A percentile compares a stretch with the other conserved stretches of the same genome.
Conservation (phyloP, 305 asterid genomes). For the Fraxinus dipetala region DNA sequence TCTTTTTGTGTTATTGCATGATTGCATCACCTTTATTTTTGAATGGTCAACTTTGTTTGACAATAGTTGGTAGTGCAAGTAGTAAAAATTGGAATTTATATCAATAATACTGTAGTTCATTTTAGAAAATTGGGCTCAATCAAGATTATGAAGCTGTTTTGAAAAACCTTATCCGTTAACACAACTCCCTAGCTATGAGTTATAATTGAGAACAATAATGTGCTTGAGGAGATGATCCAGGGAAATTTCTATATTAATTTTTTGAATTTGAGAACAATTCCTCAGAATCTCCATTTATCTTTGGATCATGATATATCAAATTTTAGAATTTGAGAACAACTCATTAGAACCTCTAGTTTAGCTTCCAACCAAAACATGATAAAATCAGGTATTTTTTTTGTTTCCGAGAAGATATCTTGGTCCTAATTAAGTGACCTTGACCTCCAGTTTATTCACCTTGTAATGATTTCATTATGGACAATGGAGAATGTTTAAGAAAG, state of each 20-base stretch:
- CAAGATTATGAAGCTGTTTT: neutral
- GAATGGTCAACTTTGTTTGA: neutral
- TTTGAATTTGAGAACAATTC: neutral
- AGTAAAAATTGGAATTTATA: neutral
- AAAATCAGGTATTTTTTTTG: neutral
- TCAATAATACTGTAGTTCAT: neutral
- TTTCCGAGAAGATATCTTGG: neutral
- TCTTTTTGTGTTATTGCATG: neutral
- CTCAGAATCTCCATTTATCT: neutral
- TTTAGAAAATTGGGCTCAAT: neutral
- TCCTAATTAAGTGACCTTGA: neutral
- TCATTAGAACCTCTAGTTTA: neutral
- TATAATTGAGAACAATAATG: neutral
- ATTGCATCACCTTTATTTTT: neutral
- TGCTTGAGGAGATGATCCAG: neutral
- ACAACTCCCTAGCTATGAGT: neutral
- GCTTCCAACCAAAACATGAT: neutral
- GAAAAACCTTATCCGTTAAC: neutral
- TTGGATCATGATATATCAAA: neutral
- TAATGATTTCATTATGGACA: neutral
- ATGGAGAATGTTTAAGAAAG: neutral
- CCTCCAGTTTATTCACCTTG: neutral
- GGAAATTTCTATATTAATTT: neutral
- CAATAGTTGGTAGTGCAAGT: neutral
- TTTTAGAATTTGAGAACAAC: neutral